Evolutionary conservation across 768 basidiomycete species (phyloP).

Genomic region (Calocybe indica): DNA sequence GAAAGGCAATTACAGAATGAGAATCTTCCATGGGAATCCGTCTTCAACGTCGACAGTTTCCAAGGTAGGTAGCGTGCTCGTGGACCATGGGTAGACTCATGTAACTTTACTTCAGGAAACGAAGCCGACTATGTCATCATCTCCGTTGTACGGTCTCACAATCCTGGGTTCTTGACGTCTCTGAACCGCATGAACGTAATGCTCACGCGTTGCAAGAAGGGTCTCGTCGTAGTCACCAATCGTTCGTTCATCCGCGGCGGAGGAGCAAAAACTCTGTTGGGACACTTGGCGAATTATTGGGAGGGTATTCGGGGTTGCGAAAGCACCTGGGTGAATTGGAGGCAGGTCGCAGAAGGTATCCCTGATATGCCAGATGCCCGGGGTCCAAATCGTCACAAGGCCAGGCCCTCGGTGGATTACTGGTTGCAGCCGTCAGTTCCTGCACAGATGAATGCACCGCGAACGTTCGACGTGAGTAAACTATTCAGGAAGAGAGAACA

Average conservation of each 20-base stretch:
- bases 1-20: slow-evolving; percentile 25
- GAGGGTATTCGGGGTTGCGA: slow-evolving; percentile 5
- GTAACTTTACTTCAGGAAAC: slow-evolving; percentile 31
- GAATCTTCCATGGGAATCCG: slow-evolving; percentile 31
- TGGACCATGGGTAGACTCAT: neutral
- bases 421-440: too few species aligned
- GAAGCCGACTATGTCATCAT: slow-evolving; percentile 45
- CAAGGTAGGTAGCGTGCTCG: slow-evolving; percentile 29
- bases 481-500: too few species aligned
- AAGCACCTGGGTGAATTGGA: slow-evolving; percentile 26
- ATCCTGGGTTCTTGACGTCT: slow-evolving; percentile 40
- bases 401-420: too few species aligned
- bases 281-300: slow-evolving; percentile 25
- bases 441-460: too few species aligned
- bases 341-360: slow-evolving; percentile 16
- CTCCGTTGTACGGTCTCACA: slow-evolving; percentile 41
- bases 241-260: slow-evolving; percentile 29
- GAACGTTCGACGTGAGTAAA: too few species aligned
- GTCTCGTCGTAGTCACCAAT: slow-evolving; percentile 42
- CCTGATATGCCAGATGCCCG: slow-evolving; percentile 26
- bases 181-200: slow-evolving; percentile 46
- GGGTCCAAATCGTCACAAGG: slow-evolving; percentile 7
- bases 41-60: slow-evolving; percentile 52
- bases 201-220: slow-evolving; percentile 40
- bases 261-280: slow-evolving; percentile 36